Percentiles rank a stretch among this genome's conserved stretches.
These are phyloP conservation scores for Rubia peregrina DNA, from an alignment of 305 asterid species.

Conservation along the genomic window DNA sequence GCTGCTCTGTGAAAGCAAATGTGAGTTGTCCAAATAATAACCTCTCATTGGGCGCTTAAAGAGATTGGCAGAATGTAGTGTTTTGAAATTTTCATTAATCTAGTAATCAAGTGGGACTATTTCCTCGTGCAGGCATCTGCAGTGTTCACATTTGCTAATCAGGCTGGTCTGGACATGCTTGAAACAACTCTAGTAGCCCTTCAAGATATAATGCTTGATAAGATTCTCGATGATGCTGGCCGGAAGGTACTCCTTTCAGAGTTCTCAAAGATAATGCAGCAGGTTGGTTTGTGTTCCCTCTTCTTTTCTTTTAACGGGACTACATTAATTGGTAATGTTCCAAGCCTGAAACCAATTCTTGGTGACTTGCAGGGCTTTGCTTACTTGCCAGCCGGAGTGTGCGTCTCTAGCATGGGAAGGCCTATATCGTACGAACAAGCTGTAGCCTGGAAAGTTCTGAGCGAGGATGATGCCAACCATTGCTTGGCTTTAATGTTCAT, in stretches of 20 bases:
- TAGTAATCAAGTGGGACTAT: background rate
- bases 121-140: constrained; percentile 62
- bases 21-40: constrained; percentile 32
- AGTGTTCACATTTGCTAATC: constrained; percentile 85
- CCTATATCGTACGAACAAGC: constrained; percentile 86
- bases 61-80: background rate
- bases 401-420: constrained; percentile 95
- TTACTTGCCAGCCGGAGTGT: constrained; percentile 69
- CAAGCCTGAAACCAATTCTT: background rate
- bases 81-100: background rate
- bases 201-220: constrained; percentile 92
- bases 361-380: constrained; percentile 58
- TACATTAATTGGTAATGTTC: background rate
- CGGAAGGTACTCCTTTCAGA: constrained; percentile 71
- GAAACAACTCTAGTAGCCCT: constrained; percentile 90
- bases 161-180: constrained; percentile 98
- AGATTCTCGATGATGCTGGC: constrained; percentile 81
- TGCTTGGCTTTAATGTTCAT: constrained; percentile 93
- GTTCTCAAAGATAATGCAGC: constrained; percentile 95
- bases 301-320: background rate
- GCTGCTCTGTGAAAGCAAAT: constrained; percentile 86
- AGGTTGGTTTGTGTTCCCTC: constrained; percentile 33
- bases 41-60: background rate
- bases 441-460: constrained; percentile 79
- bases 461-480: constrained; percentile 75